phyloP scores from a whole-genome alignment of 352 stramenopile species.

The Aphanomyces euteiches region DNA sequence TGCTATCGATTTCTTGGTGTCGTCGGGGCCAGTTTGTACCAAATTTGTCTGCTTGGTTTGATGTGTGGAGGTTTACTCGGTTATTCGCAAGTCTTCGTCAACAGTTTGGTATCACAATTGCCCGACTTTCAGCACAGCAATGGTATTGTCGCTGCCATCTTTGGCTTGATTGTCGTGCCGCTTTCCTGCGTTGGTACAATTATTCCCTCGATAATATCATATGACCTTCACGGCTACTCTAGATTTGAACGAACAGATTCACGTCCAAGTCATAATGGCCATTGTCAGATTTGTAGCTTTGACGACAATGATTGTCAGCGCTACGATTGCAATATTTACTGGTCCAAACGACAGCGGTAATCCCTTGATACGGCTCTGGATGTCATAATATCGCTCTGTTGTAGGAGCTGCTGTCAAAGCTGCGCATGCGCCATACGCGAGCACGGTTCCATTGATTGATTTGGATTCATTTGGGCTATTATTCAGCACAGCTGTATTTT shows the following conservation, averaged over 20 bases:
- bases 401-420: conserved; percentile 20
- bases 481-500: conserved; percentile 89
- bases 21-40: conserved; percentile 68
- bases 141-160: conserved; percentile 60
- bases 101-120: conserved; percentile 72
- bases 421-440: conserved; percentile 43
- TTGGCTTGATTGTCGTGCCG: conserved; percentile 81
- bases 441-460: conserved; percentile 60
- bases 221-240: conserved; percentile 9
- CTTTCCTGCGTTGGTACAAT: conserved; percentile 55
- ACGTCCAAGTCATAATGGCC: conserved; percentile 83
- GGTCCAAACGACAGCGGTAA: conserved; percentile 59
- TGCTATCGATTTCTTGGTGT: conserved; percentile 68
- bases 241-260: conserved; percentile 87
- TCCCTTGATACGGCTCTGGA: conserved; percentile 30
- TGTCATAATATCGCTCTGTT: not conserved
- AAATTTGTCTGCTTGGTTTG: conserved; percentile 76
- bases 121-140: conserved; percentile 54
- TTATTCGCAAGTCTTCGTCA: conserved; percentile 90
- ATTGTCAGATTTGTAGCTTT: conserved; percentile 84
- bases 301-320: conserved; percentile 85
- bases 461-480: conserved; percentile 82
- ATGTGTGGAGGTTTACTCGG: conserved; percentile 87
- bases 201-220: not conserved
- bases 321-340: conserved; percentile 61